Evolutionary conservation across 2,329 filamentous ascomycete species (phyloP), one percentile per base, ranked within the genome.

Genomic region (Sporothrix mexicana): DNA sequence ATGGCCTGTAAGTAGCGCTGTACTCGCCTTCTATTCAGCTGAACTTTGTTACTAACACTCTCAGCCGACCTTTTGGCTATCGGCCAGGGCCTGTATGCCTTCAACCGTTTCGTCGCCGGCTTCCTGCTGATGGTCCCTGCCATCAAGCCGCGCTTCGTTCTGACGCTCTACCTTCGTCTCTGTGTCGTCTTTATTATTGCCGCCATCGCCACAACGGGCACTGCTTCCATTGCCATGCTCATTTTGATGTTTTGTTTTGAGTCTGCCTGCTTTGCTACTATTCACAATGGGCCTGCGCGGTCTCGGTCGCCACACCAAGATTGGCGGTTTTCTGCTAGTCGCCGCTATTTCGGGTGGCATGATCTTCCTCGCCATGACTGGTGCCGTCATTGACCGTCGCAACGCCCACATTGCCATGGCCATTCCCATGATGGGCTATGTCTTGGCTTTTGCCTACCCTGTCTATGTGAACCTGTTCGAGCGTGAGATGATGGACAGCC

Each of bases 251-350:
- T 89, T 66, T 89, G 88, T 80, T 88, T 87, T 79, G 87, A 87
- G 79, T 85, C 83, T 0, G 86, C 87, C 76, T 86, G 85, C 79
- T 90, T 90, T 79, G 86, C 88, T 0, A 88, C 86, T 89, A 76
- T 87, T 89, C 71, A 86, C 87, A 0, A 81, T 89, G 4, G 86
- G 86, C 0, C 87, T 90, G 79, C 83, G 87, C 12, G 88, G 87
- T 0, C 82, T 90, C 1, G 87, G 87, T 20, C 83, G 84, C 36
- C 85, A 88, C 80, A 86, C 84, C 17, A 89, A 89, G 80, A 80
- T 83, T 61, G 87, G 87, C 6, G 84, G 84, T 1, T 85, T 85
- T 1, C 84, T 86, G 75, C 85, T 90, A 47, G 84, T 90, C 1
- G 86, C 83, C 1, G 86, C 85, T 64, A 87, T 89, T 4, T 83